phyloP scores from a whole-genome alignment of 1,284 basidiomycete genomes.

The Moesziomyces sp. region DNA sequence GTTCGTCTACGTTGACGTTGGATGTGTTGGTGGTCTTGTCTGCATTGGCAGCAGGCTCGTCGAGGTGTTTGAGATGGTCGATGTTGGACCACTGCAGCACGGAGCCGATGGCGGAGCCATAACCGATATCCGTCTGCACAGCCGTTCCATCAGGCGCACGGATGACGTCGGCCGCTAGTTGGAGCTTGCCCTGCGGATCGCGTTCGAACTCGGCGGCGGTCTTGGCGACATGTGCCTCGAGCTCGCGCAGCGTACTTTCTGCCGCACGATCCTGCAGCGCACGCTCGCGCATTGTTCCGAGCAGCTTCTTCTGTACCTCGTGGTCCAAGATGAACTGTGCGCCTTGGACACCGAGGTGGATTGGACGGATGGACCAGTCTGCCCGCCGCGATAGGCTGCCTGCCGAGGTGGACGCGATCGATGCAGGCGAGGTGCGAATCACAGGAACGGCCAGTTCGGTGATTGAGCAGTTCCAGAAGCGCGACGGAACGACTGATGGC shows the following conservation, averaged over 20 bases:
- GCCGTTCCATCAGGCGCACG: constrained; percentile 27
- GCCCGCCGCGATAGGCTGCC: constrained; percentile 16
- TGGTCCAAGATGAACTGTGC: constrained; percentile 40
- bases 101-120: constrained; percentile 26
- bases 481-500: constrained; percentile 24
- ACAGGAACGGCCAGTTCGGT: constrained; percentile 54
- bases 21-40: neutral
- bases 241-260: neutral
- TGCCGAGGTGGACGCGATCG: neutral
- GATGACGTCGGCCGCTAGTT: constrained; percentile 32
- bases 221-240: constrained; percentile 26
- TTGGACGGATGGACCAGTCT: constrained; percentile 35
- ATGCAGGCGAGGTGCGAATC: constrained; percentile 8
- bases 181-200: constrained; percentile 22
- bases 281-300: constrained; percentile 2
- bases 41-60: constrained; percentile 2
- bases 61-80: constrained; percentile 36
- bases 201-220: constrained; percentile 31
- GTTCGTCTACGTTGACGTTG: constrained; percentile 48
- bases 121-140: constrained; percentile 34
- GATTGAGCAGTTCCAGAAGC: constrained; percentile 66
- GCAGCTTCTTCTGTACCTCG: constrained; percentile 28
- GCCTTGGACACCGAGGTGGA: constrained; percentile 45
- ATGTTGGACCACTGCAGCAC: constrained; percentile 38
- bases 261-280: neutral